Conservation (phyloP, 129 eudicot species). For the Centella asiatica region DNA sequence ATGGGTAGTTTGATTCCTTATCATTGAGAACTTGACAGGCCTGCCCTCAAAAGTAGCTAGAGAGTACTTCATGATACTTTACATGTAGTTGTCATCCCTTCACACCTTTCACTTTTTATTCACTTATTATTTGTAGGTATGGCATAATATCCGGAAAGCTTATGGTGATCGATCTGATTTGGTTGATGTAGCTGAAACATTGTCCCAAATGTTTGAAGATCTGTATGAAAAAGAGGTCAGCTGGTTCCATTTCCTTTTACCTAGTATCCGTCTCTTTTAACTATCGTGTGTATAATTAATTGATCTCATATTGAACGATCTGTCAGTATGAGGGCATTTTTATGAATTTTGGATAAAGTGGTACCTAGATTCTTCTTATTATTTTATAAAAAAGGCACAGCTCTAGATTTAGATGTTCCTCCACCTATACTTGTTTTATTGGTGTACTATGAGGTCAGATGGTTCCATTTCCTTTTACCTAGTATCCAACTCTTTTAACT, state of each 20-base stretch:
- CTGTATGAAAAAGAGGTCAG: constrained; percentile 76
- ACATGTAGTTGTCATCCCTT: neutral
- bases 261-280: neutral
- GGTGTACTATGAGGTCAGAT: constrained; percentile 86
- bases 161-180: constrained; percentile 43
- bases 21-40: too few relatives aligned
- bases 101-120: too few relatives aligned
- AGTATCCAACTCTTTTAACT: neutral
- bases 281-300: neutral
- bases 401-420: neutral
- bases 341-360: neutral
- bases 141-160: constrained; percentile 54
- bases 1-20: too few relatives aligned
- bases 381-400: neutral
- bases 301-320: neutral
- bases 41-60: too few relatives aligned
- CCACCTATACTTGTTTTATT: too few relatives aligned
- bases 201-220: constrained; percentile 48
- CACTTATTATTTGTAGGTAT: constrained; percentile 76
- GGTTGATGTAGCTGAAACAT: constrained; percentile 42
- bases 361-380: neutral
- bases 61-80: too few relatives aligned
- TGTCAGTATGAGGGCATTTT: neutral
- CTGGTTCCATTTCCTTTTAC: constrained; percentile 12
- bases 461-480: constrained; percentile 10